Evolutionary conservation across 139 green algal species (phyloP).

Genomic region (Gonium pectorale): DNA sequence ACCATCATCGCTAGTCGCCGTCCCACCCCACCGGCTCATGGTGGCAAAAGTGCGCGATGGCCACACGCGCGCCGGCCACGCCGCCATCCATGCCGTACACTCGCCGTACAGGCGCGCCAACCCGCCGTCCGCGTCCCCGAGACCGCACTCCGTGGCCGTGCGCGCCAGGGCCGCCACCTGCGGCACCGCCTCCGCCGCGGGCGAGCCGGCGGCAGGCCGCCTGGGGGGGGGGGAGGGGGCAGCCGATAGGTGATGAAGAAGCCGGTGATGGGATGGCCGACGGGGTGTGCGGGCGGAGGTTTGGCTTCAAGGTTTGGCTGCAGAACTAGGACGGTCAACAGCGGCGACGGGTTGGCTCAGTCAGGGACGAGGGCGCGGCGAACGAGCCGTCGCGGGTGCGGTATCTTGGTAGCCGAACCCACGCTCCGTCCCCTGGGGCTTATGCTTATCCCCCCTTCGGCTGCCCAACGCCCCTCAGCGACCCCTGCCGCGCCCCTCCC

Average conservation of each 20-base stretch:
- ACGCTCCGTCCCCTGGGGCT: too few species aligned
- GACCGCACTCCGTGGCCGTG: background rate
- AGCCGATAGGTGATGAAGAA: too few species aligned
- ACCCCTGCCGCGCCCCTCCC: background rate
- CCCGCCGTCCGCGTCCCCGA: constrained; percentile 21
- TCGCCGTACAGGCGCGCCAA: constrained; percentile 25
- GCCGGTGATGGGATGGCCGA: too few species aligned
- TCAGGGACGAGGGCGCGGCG: background rate
- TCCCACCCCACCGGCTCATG: constrained; percentile 14
- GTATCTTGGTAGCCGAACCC: background rate
- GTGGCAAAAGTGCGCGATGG: background rate
- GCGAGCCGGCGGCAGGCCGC: background rate
- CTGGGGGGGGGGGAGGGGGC: background rate
- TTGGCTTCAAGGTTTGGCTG: background rate
- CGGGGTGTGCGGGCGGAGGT: too few species aligned
- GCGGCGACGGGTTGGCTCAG: background rate
- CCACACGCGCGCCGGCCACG: constrained; percentile 32
- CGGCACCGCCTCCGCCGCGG: background rate
- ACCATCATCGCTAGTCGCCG: too few species aligned
- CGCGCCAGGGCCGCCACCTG: background rate
- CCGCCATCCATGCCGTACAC: constrained; percentile 13
- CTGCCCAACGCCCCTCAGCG: background rate
- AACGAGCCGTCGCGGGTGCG: background rate
- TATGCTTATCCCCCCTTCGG: background rate
- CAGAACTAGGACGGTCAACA: background rate